A percentile compares a stretch with the other conserved stretches of the same genome.
Conservation (phyloP, 192 early-diverging fungal genomes). For the Chytriomyces hyalinus region DNA sequence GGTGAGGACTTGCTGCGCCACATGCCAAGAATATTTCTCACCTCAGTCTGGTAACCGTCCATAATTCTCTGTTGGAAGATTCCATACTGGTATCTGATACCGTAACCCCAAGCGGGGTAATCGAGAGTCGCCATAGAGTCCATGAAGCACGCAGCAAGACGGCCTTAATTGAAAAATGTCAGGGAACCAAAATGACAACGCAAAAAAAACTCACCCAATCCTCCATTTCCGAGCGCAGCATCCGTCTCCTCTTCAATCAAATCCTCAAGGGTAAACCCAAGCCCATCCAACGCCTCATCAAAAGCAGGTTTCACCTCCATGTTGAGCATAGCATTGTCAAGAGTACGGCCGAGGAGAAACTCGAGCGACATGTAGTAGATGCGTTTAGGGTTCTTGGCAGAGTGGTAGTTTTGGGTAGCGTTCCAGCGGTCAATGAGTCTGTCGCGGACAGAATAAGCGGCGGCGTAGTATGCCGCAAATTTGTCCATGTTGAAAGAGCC, state of each 20-base stretch:
- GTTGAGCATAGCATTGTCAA: constrained; percentile 95
- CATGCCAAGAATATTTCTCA: no score
- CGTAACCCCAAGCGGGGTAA: constrained; percentile 84
- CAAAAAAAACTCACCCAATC: constrained; percentile 66
- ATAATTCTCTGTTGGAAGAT: constrained; percentile 98
- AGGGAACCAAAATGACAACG: not conserved
- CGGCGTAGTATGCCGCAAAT: constrained; percentile 89
- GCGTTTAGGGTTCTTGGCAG: constrained; percentile 83
- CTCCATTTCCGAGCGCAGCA: constrained; percentile 97
- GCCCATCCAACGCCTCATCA: constrained; percentile 66
- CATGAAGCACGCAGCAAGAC: constrained; percentile 97
- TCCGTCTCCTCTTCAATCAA: constrained; percentile 92
- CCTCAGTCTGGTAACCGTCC: constrained; percentile 86
- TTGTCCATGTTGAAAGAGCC: constrained; percentile 90
- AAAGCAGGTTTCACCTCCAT: constrained; percentile 83
- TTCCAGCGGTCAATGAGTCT: constrained; percentile 94
- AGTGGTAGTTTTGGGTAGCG: constrained; percentile 85
- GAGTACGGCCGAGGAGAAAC: constrained; percentile 94
- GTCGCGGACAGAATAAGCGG: constrained; percentile 91
- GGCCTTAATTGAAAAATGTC: constrained; percentile 33
- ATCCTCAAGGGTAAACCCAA: constrained; percentile 95
- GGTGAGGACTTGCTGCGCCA: no score
- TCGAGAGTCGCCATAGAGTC: constrained; percentile 91
- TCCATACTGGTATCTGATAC: constrained; percentile 96
- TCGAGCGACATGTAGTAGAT: constrained; percentile 98